Percentiles rank a stretch among this genome's conserved stretches.
These are phyloP conservation scores for Phytophthora crassamura DNA, from an alignment of 352 stramenopile genomes.

Conservation along the genomic window DNA sequence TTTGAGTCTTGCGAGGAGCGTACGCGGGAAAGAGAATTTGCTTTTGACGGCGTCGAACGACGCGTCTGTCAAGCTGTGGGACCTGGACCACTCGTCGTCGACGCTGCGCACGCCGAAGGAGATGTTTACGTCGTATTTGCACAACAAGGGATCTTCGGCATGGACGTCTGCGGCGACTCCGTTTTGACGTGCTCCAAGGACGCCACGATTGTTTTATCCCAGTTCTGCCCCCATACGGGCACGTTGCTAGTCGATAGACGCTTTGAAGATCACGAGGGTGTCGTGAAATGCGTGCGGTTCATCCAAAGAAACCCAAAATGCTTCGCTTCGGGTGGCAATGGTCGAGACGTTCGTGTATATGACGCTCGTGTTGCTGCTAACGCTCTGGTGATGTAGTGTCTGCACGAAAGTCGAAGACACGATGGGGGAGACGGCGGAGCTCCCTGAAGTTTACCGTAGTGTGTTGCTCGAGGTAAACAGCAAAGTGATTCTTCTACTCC, in stretches of 20 bases:
- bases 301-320: constrained; percentile 21
- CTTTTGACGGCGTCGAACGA: constrained; percentile 63
- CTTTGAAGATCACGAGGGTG: constrained; percentile 47
- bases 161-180: constrained; percentile 43
- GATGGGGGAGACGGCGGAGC: too few relatives aligned
- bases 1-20: constrained; percentile 46
- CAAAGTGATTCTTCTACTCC: too few relatives aligned
- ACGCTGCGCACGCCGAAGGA: constrained; percentile 34
- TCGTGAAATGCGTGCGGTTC: constrained; percentile 61
- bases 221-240: constrained; percentile 27
- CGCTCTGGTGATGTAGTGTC: too few relatives aligned
- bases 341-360: constrained; percentile 51
- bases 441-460: too few relatives aligned
- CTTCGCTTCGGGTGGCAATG: constrained; percentile 59
- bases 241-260: constrained; percentile 28
- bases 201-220: constrained; percentile 42
- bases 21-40: constrained; percentile 35
- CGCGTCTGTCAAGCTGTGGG: constrained; percentile 57
- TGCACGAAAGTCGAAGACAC: too few relatives aligned
- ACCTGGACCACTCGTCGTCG: constrained; percentile 49
- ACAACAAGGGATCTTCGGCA: constrained; percentile 58
- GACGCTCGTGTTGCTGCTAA: constrained; percentile 28
- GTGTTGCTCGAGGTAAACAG: too few relatives aligned
- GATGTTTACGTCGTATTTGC: constrained; percentile 37
- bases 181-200: constrained; percentile 67